phyloP scores from a whole-genome alignment of 148 eudicot genomes.

The Vaccinium myrtillus region DNA sequence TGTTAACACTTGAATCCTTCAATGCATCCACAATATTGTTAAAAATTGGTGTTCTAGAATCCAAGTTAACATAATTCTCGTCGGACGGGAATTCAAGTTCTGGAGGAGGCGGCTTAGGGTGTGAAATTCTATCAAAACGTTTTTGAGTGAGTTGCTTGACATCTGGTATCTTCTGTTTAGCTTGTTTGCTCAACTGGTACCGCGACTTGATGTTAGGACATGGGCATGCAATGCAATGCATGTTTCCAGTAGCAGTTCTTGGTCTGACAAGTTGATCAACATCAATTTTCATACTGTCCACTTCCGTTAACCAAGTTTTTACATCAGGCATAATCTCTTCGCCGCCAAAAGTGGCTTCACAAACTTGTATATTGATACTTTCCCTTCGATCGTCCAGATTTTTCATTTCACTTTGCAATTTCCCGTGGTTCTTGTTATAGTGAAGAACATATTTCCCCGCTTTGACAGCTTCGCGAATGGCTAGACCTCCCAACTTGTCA shows the following conservation, averaged over 20 bases:
- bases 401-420: neutral
- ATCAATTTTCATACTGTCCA: neutral
- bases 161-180: neutral
- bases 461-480: neutral
- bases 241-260: neutral
- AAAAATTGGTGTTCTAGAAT: neutral
- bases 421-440: neutral
- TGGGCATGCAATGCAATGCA: no score
- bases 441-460: neutral
- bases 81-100: neutral
- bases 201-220: neutral
- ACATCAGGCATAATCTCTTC: neutral
- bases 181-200: neutral
- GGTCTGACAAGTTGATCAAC: neutral
- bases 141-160: neutral
- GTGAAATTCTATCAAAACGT: neutral
- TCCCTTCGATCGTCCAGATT: neutral
- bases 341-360: neutral
- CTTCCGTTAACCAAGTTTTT: neutral
- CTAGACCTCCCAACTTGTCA: neutral
- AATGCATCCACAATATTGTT: neutral
- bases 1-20: neutral
- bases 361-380: neutral
- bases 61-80: neutral
- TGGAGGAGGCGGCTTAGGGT: neutral